Evolutionary conservation across 805 yeast species (phyloP).

Genomic region (Lipomyces starkeyi): DNA sequence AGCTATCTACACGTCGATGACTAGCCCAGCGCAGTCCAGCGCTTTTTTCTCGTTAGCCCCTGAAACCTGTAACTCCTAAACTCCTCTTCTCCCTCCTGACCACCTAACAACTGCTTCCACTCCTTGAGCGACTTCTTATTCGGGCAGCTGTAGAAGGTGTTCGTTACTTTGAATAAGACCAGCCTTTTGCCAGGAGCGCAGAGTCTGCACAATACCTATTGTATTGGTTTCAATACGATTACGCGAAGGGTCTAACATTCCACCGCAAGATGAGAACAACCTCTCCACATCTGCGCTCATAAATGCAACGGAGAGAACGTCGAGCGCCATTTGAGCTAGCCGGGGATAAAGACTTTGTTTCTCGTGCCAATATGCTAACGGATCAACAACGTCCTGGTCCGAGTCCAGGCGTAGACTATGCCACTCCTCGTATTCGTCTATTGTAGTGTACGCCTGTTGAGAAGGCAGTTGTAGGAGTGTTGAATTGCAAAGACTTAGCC

Average conservation of each 20-base stretch:
- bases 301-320: not conserved
- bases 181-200: too few species aligned
- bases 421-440: conserved; percentile 9
- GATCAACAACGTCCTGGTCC: conserved; percentile 4
- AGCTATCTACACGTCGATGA: conserved; percentile 5
- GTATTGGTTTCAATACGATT: too few species aligned
- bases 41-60: not conserved
- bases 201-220: too few species aligned
- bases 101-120: too few species aligned
- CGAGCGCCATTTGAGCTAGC: conserved; percentile 2
- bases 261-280: too few species aligned
- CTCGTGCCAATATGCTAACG: not conserved
- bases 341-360: conserved; percentile 6
- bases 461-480: conserved; percentile 2
- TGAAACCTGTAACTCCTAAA: not conserved
- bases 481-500: too few species aligned
- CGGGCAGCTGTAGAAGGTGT: too few species aligned
- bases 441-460: not conserved
- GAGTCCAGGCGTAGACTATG: not conserved
- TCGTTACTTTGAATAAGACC: too few species aligned
- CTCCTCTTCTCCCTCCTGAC: conserved; percentile 1
- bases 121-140: too few species aligned
- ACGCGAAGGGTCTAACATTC: too few species aligned
- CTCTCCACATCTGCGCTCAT: too few species aligned
- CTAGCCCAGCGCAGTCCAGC: too few species aligned